Evolutionary conservation across 129 eudicot genomes (phyloP), one percentile per base, ranked within the genome.

Genomic region (Centella asiatica): DNA sequence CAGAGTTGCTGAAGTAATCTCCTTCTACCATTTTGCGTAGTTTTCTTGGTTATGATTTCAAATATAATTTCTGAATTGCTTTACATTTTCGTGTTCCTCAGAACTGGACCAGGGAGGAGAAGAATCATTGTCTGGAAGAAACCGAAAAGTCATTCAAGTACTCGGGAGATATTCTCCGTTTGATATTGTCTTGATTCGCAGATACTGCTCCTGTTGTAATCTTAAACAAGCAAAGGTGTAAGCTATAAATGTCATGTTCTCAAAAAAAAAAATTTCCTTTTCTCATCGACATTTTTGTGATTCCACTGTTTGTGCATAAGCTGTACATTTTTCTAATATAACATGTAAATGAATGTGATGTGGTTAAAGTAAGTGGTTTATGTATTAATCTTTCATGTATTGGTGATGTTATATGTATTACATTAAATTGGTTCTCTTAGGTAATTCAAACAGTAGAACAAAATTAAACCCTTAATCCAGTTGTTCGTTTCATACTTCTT

Each of bases 31-130:
- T 17, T 47, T 68, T 46, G 36, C 49, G 29, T 0, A 29, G n/a
- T 29, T 9, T 45, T 11, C 31, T 46, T 19, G 15, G 5, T 46
- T 46, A 1, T 20, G 19, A 6, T 40, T 22, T 34, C 12, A 17
- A 33, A 24, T 50, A 31, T 65, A 20, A 45, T 26, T 74, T 68
- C 25, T 3, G 15, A 8, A 55, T 27, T 27, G 32, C 32, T 44
- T 3, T 66, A 10, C 19, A 6, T 59, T 56, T 68, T 45, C 60
- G 57, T 6, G 56, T 57, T 63, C 3, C 48, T 42, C 82, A 93
- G 99, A 76, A 66, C 57, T 93, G 99, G 99, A 93, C 84, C 32
- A 80, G 93, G 65, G 99, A 87, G 54, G 92, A 92, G 75, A 92
- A 87, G 88, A 76, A 87, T 72, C 99, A 74, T 65, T 92, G 96